These are phyloP conservation scores for Leishmania tropica DNA, from an alignment of 208 protist genomes.

Conservation along the genomic window DNA sequence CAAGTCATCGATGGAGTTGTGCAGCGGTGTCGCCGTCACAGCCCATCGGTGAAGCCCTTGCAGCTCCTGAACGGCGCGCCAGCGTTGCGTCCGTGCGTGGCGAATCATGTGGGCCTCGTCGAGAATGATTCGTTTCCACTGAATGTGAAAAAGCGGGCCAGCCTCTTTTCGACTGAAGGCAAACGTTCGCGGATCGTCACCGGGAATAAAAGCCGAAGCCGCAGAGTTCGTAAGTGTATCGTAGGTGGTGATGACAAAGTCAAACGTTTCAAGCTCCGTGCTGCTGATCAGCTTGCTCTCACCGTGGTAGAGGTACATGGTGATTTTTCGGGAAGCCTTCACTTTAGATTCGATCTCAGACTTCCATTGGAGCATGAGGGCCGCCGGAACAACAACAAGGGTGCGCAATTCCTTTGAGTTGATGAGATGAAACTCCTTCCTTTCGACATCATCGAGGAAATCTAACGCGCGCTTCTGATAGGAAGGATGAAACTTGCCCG, in stretches of 20 bases:
- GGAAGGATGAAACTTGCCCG: constrained; percentile 82
- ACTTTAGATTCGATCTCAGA: constrained; percentile 88
- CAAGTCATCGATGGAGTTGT: constrained; percentile 94
- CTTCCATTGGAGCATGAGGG: constrained; percentile 93
- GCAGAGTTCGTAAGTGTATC: constrained; percentile 85
- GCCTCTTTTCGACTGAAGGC: constrained; percentile 66
- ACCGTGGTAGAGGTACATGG: constrained; percentile 87
- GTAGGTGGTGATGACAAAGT: constrained; percentile 95
- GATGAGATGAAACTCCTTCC: constrained; percentile 74
- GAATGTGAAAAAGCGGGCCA: constrained; percentile 82
- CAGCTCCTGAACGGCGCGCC: constrained; percentile 82
- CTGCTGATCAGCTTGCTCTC: constrained; percentile 65
- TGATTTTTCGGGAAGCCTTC: constrained; percentile 42
- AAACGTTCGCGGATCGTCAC: constrained; percentile 59
- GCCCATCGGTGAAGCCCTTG: constrained; percentile 89
- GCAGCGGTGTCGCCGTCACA: constrained; percentile 93
- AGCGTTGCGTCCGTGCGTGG: constrained; percentile 82
- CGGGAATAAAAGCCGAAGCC: constrained; percentile 56
- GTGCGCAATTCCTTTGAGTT: constrained; percentile 88
- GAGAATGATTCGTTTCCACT: constrained; percentile 94
- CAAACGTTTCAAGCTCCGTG: constrained; percentile 84
- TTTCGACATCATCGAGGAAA: constrained; percentile 84
- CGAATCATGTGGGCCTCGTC: constrained; percentile 96
- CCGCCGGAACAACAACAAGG: constrained; percentile 92
- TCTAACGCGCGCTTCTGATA: constrained; percentile 70